Evolutionary conservation across 306 rosid genomes (phyloP), one percentile per base, ranked within the genome.

Genomic region (Comarum palustre): DNA sequence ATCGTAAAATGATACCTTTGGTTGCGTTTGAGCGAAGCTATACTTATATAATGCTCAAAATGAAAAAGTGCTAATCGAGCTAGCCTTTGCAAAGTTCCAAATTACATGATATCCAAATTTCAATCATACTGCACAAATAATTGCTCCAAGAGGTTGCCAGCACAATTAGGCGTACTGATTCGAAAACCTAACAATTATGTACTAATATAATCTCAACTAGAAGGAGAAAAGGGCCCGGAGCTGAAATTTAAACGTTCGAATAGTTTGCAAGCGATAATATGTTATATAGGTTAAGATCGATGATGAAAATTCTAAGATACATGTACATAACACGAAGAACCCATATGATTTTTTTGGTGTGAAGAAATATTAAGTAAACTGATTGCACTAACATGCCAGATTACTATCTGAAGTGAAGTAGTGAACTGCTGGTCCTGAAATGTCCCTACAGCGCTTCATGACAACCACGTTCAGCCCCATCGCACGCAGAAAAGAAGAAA

Each of bases 371-470:
- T n/a, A 11, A 20, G 13, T 43, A 69, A 15, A 41, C 31, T 19
- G 71, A 69, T 77, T 52, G 64, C 45, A 8, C 32, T 77, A 62
- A 77, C 58, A 70, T 70, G 72, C 32, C 72, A n/a, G 50, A 41
- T 71, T 47, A 48, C 57, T 17, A 16, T 31, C 42, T 25, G 71
- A 67, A 67, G 55, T 69, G 61, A 48, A 1, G 34, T 1, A 31
- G 2, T 31, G n/a, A 4, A 31, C 46, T 2, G 60, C 43, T 48
- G 60, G 13, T 54, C 13, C 45, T 31, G 51, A 68, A 27, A 38
- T 36, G 92, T 87, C 66, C 96, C 93, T 87, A 86, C 92, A 76
- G 54, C 79, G 54, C 79, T 87, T 88, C 88, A 93, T 88, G 88
- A 84, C 75, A 71, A 86, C 82, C 98, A 90, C 87, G 88, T 87